Percentiles rank a stretch among this genome's conserved stretches.
Evolutionary conservation across 768 basidiomycete species (phyloP).

Genomic region (Podaxis sp.): DNA sequence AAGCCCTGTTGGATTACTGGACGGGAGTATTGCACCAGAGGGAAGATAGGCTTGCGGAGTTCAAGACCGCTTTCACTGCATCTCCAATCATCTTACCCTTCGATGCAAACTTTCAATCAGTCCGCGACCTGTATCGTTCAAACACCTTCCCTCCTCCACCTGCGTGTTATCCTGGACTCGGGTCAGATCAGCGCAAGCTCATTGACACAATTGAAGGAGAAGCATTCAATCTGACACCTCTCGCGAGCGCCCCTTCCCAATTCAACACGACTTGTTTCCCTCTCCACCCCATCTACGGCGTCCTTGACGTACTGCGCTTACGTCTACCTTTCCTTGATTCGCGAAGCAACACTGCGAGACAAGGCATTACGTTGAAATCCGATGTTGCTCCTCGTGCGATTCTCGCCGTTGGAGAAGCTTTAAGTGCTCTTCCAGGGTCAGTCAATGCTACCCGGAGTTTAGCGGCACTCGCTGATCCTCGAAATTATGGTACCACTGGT

Average conservation of each 20-base stretch:
- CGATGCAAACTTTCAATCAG: constrained; percentile 43
- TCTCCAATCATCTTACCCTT: constrained; percentile 59
- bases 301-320: constrained; percentile 55
- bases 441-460: constrained; percentile 30
- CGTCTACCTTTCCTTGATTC: constrained; percentile 57
- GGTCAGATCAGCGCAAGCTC: constrained; percentile 34
- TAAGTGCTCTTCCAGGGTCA: constrained; percentile 42
- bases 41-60: constrained; percentile 39
- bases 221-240: constrained; percentile 48
- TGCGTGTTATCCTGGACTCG: constrained; percentile 59
- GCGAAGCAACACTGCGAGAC: constrained; percentile 39
- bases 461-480: constrained; percentile 41
- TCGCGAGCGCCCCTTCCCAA: constrained; percentile 26
- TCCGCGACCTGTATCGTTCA: constrained; percentile 43
- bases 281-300: constrained; percentile 61
- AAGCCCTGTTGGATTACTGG: constrained; percentile 56
- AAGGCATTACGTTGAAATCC: constrained; percentile 48
- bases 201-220: constrained; percentile 49
- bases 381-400: constrained; percentile 49
- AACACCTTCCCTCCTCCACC: constrained; percentile 58
- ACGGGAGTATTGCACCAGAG: constrained; percentile 47
- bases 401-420: constrained; percentile 48
- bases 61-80: constrained; percentile 45
- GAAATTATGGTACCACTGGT: constrained; percentile 54
- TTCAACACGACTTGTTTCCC: constrained; percentile 56